Evolutionary conservation across 176 grass and related monocot genomes (phyloP).

Genomic region (Zoysia pacifica): DNA sequence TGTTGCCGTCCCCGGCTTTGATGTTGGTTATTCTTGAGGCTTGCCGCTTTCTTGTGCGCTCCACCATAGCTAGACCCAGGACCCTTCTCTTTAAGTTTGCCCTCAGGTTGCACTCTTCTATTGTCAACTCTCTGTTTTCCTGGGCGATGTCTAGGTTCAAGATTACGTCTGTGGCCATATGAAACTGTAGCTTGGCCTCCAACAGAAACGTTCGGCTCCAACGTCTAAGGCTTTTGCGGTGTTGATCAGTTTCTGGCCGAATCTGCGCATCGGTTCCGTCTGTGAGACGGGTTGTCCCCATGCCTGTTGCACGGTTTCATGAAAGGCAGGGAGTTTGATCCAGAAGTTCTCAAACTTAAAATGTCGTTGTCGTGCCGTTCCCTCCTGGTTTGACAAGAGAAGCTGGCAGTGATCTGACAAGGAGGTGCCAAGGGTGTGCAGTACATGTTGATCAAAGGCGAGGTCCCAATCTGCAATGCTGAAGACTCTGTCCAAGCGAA

Average conservation of each 20-base stretch:
- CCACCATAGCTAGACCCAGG: background rate
- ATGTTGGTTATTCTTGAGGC: background rate
- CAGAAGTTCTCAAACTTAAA: background rate
- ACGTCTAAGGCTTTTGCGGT: fast-evolving
- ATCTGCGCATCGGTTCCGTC: fast-evolving
- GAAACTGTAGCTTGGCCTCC: background rate
- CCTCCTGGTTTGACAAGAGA: fast-evolving
- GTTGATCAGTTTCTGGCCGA: fast-evolving
- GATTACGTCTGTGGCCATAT: background rate
- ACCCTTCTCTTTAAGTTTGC: background rate
- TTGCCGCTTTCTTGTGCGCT: background rate
- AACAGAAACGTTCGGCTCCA: background rate
- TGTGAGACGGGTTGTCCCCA: background rate
- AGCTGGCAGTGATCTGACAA: background rate
- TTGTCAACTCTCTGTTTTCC: fast-evolving
- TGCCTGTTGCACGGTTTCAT: fast-evolving
- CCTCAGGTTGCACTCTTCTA: fast-evolving
- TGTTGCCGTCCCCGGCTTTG: background rate
- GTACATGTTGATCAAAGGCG: background rate
- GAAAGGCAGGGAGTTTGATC: background rate
- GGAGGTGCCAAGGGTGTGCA: background rate
- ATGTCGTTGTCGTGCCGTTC: fast-evolving
- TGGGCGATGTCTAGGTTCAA: background rate
- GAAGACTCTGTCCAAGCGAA: background rate
- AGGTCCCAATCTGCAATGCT: background rate